phyloP scores from a whole-genome alignment of 805 yeast genomes.

The baker's yeast (Saccharomyces cerevisiae) region DNA sequence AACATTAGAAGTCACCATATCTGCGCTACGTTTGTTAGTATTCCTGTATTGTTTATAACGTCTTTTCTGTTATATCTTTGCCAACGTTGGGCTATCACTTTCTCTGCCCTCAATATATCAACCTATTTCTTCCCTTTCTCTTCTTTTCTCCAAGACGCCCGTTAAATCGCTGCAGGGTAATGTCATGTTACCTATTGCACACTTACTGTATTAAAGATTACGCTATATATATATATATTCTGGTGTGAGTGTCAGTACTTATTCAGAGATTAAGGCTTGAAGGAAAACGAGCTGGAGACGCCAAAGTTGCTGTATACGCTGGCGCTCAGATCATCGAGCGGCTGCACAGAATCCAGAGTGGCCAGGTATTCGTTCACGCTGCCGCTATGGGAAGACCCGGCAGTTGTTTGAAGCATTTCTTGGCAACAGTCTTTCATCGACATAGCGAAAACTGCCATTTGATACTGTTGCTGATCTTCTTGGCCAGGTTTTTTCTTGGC shows the following conservation, averaged over 20 bases:
- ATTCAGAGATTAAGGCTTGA: not conserved
- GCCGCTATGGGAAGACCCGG: constrained; percentile 8
- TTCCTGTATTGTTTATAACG: not conserved
- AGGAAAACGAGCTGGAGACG: constrained; percentile 3
- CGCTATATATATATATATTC: not conserved
- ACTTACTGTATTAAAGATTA: not conserved
- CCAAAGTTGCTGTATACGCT: constrained; percentile 75
- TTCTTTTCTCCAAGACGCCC: not conserved
- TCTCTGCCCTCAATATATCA: not conserved
- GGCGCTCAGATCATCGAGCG: constrained; percentile 82
- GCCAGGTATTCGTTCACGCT: constrained; percentile 18
- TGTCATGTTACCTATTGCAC: not conserved
- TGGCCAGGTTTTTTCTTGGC: constrained; percentile 11
- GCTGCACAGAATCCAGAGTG: constrained; percentile 28
- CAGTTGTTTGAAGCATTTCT: constrained; percentile 21
- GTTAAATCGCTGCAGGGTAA: not conserved
- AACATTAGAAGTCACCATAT: constrained; percentile 21
- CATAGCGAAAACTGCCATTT: constrained; percentile 25
- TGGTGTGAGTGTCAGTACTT: not conserved
- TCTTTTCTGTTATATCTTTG: not conserved
- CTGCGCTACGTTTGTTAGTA: constrained; percentile 1
- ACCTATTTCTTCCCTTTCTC: not conserved
- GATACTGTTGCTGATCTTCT: constrained; percentile 9
- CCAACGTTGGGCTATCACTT: constrained; percentile 1
- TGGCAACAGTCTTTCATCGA: constrained; percentile 25